Base-by-base conservation (phyloP, 1,284 basidiomycete genomes). In the Puccinia horiana region DNA sequence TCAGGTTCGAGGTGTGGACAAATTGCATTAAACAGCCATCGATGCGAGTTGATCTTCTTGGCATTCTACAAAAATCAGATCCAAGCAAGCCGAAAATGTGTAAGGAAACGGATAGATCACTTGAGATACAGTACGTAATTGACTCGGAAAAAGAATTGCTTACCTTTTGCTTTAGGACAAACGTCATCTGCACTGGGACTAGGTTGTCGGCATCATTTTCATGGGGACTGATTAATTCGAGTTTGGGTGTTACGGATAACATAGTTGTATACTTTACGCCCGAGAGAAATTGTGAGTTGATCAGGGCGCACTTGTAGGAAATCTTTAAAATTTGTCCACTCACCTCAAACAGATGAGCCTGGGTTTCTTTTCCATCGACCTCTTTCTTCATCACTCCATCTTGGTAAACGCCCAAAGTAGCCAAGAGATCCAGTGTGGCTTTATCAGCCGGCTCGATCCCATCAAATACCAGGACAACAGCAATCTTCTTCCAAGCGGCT, bases 21-120 rank as follows among this genome's bases (percentile, higher is more conserved):
- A 79, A 99, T 92, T 8, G 94, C 96, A 85, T 98, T 98, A 90
- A 99, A 99, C 44, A 99, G 90, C 96, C 96, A 99, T 74, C 96
- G 92, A 84, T 96, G 94, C 83, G 93, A 94, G 86, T 96, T 82
- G 88, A 97, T 96, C 89, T 97, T 97, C 90, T 97, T 97, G 86
- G 95, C 92, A 88, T 98, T 98, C 89, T 97, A 94, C 5, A 18
- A 14, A 0, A 37, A 0, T 42, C 4, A 70, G 56, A 23, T 8
- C 26, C 23, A 26, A 8, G 8, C 14, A 81, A 69, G 11, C 1
- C 29, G 18, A 29, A 16, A 14, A 23, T 35, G 20, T 63, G 18
- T 9, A 16, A 12, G 76, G 69, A 20, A 56, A 14, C 5, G 37
- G 1, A 35, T 4, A 9, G 32, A 37, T 37, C 14, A 58, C 20